Conservation (phyloP, 306 rosid species). For the Notholithocarpus densiflorus region DNA sequence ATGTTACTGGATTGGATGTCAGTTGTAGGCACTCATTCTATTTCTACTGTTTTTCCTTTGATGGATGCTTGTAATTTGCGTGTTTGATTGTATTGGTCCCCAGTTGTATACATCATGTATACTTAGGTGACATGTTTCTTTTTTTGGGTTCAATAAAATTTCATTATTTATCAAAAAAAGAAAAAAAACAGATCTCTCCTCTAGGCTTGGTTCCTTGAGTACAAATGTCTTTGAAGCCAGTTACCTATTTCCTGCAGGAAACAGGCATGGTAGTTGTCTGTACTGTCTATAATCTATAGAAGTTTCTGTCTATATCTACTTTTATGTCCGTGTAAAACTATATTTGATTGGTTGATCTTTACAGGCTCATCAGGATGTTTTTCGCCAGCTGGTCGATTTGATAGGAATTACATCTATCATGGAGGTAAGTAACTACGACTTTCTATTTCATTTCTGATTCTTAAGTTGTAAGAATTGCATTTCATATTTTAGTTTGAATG, state of each 20-base stretch:
- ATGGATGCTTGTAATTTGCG: too few species aligned
- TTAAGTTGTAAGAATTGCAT: background rate
- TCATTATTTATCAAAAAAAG: too few species aligned
- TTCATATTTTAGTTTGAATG: constrained; percentile 10
- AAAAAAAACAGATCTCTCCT: background rate
- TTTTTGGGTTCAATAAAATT: too few species aligned
- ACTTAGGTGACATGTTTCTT: too few species aligned
- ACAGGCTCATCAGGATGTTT: constrained; percentile 93
- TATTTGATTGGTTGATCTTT: constrained; percentile 22
- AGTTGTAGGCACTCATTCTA: too few species aligned
- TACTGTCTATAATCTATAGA: background rate
- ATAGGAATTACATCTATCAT: constrained; percentile 97
- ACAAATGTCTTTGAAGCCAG: background rate
- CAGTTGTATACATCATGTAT: too few species aligned
- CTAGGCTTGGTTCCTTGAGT: background rate
- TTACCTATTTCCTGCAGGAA: background rate
- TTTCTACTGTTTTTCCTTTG: too few species aligned
- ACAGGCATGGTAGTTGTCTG: background rate
- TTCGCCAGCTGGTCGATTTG: constrained; percentile 88
- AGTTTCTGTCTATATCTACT: too few species aligned
- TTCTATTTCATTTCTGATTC: background rate
- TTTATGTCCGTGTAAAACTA: constrained; percentile 8
- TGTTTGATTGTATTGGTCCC: too few species aligned
- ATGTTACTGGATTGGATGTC: too few species aligned
- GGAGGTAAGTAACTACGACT: constrained; percentile 60